Evolutionary conservation across 768 basidiomycete genomes (phyloP).

Genomic region (Pulveroboletus sp.): DNA sequence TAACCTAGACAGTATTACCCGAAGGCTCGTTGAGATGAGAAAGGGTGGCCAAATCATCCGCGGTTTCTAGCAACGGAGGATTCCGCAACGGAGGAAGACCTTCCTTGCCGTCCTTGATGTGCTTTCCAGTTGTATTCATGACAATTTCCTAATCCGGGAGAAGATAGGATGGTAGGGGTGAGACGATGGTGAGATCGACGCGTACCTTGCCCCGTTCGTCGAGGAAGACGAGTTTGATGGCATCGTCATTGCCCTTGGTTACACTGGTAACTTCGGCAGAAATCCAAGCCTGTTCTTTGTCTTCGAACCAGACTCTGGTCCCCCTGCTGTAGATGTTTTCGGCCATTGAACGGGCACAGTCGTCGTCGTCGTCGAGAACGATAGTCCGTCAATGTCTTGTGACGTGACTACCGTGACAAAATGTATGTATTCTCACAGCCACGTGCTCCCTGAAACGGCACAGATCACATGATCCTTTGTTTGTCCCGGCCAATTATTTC

Average conservation of each 20-base stretch:
- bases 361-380: conserved; percentile 19
- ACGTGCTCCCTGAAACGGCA: conserved; percentile 17
- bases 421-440: conserved; percentile 9
- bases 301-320: conserved; percentile 89
- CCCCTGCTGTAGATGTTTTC: conserved; percentile 92
- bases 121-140: conserved; percentile 75
- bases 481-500: conserved; percentile 24
- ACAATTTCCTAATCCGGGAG: conserved; percentile 62
- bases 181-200: conserved; percentile 13
- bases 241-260: conserved; percentile 63
- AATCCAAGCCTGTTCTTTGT: conserved; percentile 94
- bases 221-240: conserved; percentile 78
- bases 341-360: conserved; percentile 69
- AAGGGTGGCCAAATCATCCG: conserved; percentile 96
- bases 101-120: conserved; percentile 76
- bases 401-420: conserved; percentile 26
- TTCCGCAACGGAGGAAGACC: conserved; percentile 92
- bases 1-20: conserved; percentile 48
- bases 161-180: not conserved
- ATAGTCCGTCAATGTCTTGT: conserved; percentile 3
- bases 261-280: conserved; percentile 78
- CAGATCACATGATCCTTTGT: conserved; percentile 5
- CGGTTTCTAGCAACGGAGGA: conserved; percentile 93
- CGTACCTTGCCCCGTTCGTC: conserved; percentile 91
- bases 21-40: conserved; percentile 98